A percentile compares a stretch with the other conserved stretches of the same genome.
Evolutionary conservation across 805 yeast species (phyloP).

Genomic region (Kodamaea fukazawae): DNA sequence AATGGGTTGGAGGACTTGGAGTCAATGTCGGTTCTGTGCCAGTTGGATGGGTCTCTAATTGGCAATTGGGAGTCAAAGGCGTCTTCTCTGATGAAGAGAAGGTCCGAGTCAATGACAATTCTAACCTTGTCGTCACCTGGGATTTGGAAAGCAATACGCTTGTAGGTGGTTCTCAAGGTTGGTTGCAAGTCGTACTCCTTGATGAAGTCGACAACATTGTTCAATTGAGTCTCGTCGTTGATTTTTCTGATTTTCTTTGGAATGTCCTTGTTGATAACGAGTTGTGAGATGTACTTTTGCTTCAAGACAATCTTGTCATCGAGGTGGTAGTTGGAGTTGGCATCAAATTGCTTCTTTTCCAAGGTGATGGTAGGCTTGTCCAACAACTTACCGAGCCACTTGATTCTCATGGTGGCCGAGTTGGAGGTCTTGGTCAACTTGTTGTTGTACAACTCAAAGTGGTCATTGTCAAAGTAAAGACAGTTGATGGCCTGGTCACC

Average conservation of each 20-base stretch:
- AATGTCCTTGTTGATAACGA: conserved; percentile 39
- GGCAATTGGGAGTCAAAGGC: conserved; percentile 81
- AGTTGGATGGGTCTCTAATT: conserved; percentile 78
- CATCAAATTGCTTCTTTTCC: conserved; percentile 74
- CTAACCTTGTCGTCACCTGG: conserved; percentile 96
- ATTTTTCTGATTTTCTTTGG: conserved; percentile 15
- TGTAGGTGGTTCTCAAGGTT: conserved; percentile 78
- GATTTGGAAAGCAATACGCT: conserved; percentile 94
- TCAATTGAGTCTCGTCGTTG: conserved; percentile 27
- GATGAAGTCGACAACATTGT: conserved; percentile 62
- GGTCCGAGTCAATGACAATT: conserved; percentile 85
- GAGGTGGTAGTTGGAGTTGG: conserved; percentile 48
- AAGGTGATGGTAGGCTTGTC: conserved; percentile 76
- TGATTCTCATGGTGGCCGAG: conserved; percentile 74
- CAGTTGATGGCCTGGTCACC: conserved; percentile 73
- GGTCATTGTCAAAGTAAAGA: conserved; percentile 79
- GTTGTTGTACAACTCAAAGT: conserved; percentile 82
- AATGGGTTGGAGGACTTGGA: conserved; percentile 67
- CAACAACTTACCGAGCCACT: conserved; percentile 84
- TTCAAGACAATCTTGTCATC: conserved; percentile 69
- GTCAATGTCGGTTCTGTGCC: conserved; percentile 95
- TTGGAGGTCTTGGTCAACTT: conserved; percentile 68
- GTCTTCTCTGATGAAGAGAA: conserved; percentile 86
- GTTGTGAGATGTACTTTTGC: conserved; percentile 77
- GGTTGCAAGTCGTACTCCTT: conserved; percentile 72